Base-by-base conservation (phyloP, 2,329 filamentous ascomycete species). In the Cytospora piceicola region DNA sequence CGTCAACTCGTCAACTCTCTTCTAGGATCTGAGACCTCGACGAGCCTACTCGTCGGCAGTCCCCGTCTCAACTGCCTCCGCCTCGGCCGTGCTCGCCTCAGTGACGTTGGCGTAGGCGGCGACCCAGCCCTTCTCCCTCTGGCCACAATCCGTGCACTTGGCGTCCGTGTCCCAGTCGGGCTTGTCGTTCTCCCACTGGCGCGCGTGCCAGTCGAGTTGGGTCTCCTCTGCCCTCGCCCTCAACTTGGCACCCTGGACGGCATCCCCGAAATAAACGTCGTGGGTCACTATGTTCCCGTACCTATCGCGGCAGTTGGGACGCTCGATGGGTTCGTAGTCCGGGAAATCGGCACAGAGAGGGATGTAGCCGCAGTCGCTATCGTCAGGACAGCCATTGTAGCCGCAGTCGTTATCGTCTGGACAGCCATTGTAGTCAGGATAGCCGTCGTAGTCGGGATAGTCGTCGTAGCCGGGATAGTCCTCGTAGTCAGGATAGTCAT, bases 111-210 rank as follows among this genome's bases (percentile, higher is more conserved):
- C 20, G 24, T 49, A 49, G 53, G 55, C 53, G 30, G 34, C 30
- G 15, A 63, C 60, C 22, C 27, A 54, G 1, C 64, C 64, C 51
- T 63, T 39, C 17, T 20, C 30, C 20, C 60, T 52, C 27, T 46
- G 36, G 7, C 55, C 55, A 22, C 64, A 66, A 42, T 55, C 32
- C 14, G 27, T 58, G 24, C 64, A 66, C 24, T 24, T 66, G 34
- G 59, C 17, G 20, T 66, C 64, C 29, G 55, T 59, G 22, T 66
- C 64, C 64, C 64, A 66, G 55, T 29, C 42, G n/a, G 64, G 64
- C 64, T 66, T 66, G 49, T 66, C 64, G 15, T 63, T 57, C 36
- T 66, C 64, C 64, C 64, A 66, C 46, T 59, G 64, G n/a, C 46
- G 27, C 11, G 55, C 46, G 22, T 66, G 59, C 64, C 64, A 63